A percentile compares a stretch with the other conserved stretches of the same genome.
Evolutionary conservation across 768 basidiomycete genomes (phyloP).

Genomic region (Hericium alpestre): DNA sequence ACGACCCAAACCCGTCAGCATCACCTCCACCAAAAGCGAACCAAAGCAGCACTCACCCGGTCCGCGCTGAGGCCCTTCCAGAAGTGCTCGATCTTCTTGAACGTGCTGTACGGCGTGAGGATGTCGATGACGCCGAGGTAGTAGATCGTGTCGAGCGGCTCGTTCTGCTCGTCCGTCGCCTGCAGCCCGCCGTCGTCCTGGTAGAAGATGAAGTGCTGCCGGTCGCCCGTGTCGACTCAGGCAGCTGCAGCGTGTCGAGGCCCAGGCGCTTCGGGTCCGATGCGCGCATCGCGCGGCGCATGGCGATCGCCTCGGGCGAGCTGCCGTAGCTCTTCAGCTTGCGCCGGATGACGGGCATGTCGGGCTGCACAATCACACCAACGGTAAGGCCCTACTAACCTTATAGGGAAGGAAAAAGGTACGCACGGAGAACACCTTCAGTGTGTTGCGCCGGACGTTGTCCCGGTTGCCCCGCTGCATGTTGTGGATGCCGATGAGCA

Average conservation of each 20-base stretch:
- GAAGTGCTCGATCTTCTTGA: conserved; percentile 78
- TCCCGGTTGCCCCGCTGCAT: conserved; percentile 86
- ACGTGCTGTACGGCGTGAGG: conserved; percentile 70
- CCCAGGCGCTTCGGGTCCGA: conserved; percentile 71
- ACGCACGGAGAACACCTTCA: conserved; percentile 86
- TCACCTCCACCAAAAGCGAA: not conserved
- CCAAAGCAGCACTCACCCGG: conserved; percentile 47
- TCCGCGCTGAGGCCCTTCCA: conserved; percentile 89
- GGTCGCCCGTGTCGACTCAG: conserved; percentile 56
- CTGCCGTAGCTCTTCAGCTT: conserved; percentile 48
- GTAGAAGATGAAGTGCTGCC: conserved; percentile 81
- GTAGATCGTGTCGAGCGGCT: conserved; percentile 66
- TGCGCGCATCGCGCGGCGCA: conserved; percentile 76
- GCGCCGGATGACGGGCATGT: conserved; percentile 52
- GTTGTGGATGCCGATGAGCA: conserved; percentile 90
- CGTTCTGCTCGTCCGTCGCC: conserved; percentile 82
- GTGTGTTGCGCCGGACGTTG: conserved; percentile 79
- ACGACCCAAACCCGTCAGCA: conserved; percentile 5
- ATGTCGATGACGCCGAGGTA: conserved; percentile 97
- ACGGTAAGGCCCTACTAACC: no score
- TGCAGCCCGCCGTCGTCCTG: conserved; percentile 91
- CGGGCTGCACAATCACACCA: conserved; percentile 41
- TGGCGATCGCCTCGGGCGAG: conserved; percentile 69
- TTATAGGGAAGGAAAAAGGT: not conserved
- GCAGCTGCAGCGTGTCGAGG: conserved; percentile 38